A percentile compares a stretch with the other conserved stretches of the same genome.
Conservation (phyloP, 2,329 filamentous ascomycete genomes). For the Epichloe sp. region DNA sequence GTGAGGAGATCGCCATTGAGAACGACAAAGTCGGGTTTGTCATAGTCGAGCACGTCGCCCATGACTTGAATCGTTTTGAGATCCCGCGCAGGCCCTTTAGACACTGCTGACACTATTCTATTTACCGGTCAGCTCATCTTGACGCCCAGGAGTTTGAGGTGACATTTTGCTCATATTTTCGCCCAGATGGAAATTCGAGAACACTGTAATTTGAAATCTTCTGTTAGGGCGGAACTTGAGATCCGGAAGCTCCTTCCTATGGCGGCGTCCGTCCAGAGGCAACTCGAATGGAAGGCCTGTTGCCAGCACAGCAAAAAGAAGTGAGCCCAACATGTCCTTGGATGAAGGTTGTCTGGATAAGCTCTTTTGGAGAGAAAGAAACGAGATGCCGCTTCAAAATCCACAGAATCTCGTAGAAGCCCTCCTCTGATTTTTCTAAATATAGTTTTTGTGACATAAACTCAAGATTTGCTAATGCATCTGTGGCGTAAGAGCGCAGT, state of each 20-base stretch:
- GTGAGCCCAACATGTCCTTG: background rate
- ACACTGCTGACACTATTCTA: background rate
- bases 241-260: background rate
- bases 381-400: too few relatives aligned
- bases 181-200: slow-evolving; percentile 2
- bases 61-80: slow-evolving; percentile 43
- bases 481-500: background rate
- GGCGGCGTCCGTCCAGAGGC: too few relatives aligned
- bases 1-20: slow-evolving; percentile 61
- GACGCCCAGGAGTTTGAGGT: too few relatives aligned
- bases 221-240: background rate
- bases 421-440: too few relatives aligned
- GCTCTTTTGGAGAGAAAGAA: too few relatives aligned
- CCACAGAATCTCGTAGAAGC: too few relatives aligned
- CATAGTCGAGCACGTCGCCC: slow-evolving; percentile 40
- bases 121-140: background rate
- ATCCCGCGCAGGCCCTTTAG: slow-evolving; percentile 34
- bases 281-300: background rate
- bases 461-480: background rate
- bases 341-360: too few relatives aligned
- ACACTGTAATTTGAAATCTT: slow-evolving; percentile 2
- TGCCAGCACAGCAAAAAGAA: background rate
- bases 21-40: slow-evolving; percentile 47
- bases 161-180: background rate
- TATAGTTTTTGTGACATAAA: background rate